phyloP scores from a whole-genome alignment of 2,329 filamentous ascomycete genomes.

The Hymenoscyphus salicellus region DNA sequence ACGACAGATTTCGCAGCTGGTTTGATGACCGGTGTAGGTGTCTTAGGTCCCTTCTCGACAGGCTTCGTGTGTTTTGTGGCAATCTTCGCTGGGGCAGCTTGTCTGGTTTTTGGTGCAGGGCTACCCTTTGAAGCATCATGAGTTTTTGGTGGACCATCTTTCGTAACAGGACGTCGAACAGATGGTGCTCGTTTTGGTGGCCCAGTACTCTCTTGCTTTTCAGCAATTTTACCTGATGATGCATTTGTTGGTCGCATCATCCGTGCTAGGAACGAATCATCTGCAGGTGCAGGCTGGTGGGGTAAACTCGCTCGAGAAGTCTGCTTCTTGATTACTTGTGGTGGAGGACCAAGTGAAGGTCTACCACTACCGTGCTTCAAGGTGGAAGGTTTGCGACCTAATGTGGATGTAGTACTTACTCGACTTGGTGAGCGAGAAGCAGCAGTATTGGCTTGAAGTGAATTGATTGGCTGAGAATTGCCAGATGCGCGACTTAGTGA shows the following conservation, averaged over 20 bases:
- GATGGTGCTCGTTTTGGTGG: conserved; percentile 36
- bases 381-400: conserved; percentile 29
- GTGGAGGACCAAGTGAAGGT: conserved; percentile 53
- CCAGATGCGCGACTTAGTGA: conserved; percentile 44
- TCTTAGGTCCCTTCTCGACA: conserved; percentile 15
- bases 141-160: conserved; percentile 27
- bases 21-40: not conserved
- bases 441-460: conserved; percentile 32
- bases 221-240: conserved; percentile 64
- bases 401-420: conserved; percentile 23
- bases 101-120: conserved; percentile 19
- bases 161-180: conserved; percentile 27
- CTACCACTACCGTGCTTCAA: conserved; percentile 26
- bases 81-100: conserved; percentile 15
- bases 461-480: conserved; percentile 35
- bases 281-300: conserved; percentile 54
- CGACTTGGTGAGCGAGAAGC: conserved; percentile 35
- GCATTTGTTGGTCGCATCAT: conserved; percentile 77
- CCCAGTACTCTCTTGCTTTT: conserved; percentile 54
- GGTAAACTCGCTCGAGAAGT: conserved; percentile 48
- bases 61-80: conserved; percentile 18
- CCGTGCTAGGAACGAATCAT: conserved; percentile 71
- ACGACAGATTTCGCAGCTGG: not conserved
- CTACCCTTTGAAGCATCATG: conserved; percentile 17
- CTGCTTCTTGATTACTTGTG: conserved; percentile 46